Evolutionary conservation across 2,329 filamentous ascomycete species (phyloP).

Genomic region (Monosporascus sp.): DNA sequence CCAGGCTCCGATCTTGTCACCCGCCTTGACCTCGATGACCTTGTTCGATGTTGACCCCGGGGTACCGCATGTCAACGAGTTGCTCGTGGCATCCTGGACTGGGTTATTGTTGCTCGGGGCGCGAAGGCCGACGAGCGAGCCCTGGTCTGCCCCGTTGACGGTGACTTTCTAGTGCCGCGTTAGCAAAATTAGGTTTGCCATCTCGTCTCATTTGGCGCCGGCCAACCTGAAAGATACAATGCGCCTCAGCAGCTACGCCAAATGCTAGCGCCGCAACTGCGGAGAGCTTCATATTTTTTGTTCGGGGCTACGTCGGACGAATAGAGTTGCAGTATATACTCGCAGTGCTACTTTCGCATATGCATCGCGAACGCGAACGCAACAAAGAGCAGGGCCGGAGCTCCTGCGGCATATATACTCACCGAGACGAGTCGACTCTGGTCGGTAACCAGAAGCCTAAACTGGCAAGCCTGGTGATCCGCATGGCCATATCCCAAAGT

Average conservation of each 20-base stretch:
- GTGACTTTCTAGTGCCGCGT: constrained; percentile 34
- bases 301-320: not conserved
- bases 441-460: not conserved
- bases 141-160: constrained; percentile 40
- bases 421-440: not conserved
- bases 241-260: constrained; percentile 32
- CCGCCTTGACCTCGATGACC: constrained; percentile 44
- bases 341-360: not conserved
- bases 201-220: not conserved
- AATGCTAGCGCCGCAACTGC: constrained; percentile 27
- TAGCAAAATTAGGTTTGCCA: constrained; percentile 4
- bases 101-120: constrained; percentile 48
- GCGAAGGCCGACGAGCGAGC: constrained; percentile 40
- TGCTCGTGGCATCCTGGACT: constrained; percentile 39
- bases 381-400: not conserved
- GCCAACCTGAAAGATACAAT: constrained; percentile 38
- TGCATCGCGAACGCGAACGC: not conserved
- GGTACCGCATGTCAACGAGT: constrained; percentile 43
- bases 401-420: not conserved
- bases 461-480: not conserved
- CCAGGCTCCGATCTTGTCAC: constrained; percentile 46
- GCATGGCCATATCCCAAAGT: not conserved
- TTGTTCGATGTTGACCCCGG: constrained; percentile 34
- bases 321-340: not conserved
- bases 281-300: constrained; percentile 32